phyloP scores from a whole-genome alignment of 805 yeast genomes.

The Yamadazyma takamatsuzukensis region DNA sequence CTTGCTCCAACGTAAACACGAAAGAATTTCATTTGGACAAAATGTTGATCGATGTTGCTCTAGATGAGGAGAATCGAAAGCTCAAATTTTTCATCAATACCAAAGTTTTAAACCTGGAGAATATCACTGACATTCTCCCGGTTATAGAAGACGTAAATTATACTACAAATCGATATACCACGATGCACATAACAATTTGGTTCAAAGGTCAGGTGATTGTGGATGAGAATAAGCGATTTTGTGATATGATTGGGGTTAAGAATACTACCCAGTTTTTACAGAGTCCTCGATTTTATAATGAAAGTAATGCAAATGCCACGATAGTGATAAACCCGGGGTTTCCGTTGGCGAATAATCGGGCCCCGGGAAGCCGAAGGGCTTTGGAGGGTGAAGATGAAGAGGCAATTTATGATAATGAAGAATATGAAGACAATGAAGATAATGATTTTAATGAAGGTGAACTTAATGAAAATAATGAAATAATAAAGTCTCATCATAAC shows the following conservation, averaged over 20 bases:
- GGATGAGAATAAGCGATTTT: conserved; percentile 40
- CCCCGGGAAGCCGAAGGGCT: neutral
- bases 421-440: neutral
- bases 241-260: conserved; percentile 38
- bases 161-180: conserved; percentile 45
- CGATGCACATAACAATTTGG: conserved; percentile 42
- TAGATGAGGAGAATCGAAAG: conserved; percentile 25
- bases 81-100: conserved; percentile 35
- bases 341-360: neutral
- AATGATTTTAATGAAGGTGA: neutral
- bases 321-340: conserved; percentile 6
- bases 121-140: conserved; percentile 8
- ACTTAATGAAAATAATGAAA: no score
- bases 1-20: no score
- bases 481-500: no score
- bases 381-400: neutral
- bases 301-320: conserved; percentile 1
- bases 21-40: conserved; percentile 18
- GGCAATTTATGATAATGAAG: neutral
- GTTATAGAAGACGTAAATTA: conserved; percentile 41
- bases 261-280: conserved; percentile 22
- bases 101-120: conserved; percentile 16
- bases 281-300: conserved; percentile 25
- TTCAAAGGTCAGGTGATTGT: conserved; percentile 41
- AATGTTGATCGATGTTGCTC: conserved; percentile 31